Conservation (phyloP, 805 yeast species). For the Sporopachydermia lactativora region DNA sequence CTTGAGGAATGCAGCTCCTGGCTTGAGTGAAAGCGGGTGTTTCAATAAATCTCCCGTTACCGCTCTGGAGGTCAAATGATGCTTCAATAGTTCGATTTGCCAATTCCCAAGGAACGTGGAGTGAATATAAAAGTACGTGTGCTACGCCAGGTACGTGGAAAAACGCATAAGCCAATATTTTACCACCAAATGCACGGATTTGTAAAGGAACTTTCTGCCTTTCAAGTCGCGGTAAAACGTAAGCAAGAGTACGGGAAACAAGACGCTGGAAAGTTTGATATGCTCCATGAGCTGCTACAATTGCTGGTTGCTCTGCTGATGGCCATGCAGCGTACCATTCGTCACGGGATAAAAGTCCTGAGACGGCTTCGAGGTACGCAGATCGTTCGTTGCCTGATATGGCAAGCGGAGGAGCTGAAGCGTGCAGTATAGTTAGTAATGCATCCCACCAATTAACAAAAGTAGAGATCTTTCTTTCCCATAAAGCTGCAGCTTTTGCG, state of each 20-base stretch:
- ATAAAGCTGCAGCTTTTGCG: too few species aligned
- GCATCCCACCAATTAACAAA: constrained; percentile 24
- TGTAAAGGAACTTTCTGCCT: constrained; percentile 40
- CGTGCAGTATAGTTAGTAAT: constrained; percentile 17
- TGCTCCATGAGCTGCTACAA: too few species aligned
- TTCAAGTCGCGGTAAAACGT: constrained; percentile 32
- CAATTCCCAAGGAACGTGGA: constrained; percentile 15
- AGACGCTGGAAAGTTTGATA: too few species aligned
- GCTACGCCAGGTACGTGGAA: constrained; percentile 41
- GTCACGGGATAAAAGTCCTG: constrained; percentile 21
- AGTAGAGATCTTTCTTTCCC: too few species aligned
- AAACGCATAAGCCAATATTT: constrained; percentile 51
- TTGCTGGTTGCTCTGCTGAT: too few species aligned
- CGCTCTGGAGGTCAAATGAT: background rate
- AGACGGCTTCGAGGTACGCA: constrained; percentile 25
- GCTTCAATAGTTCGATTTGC: constrained; percentile 13
- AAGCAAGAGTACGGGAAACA: constrained; percentile 43
- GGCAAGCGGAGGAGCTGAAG: constrained; percentile 11
- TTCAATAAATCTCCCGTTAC: background rate
- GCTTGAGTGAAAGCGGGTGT: background rate
- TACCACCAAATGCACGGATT: constrained; percentile 53
- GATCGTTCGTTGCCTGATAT: constrained; percentile 22
- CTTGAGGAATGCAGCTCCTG: background rate
- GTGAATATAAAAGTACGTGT: constrained; percentile 20
- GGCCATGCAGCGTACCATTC: constrained; percentile 20